Base-by-base conservation (phyloP, 2,329 filamentous ascomycete genomes). In the Plenodomus biglobosus region DNA sequence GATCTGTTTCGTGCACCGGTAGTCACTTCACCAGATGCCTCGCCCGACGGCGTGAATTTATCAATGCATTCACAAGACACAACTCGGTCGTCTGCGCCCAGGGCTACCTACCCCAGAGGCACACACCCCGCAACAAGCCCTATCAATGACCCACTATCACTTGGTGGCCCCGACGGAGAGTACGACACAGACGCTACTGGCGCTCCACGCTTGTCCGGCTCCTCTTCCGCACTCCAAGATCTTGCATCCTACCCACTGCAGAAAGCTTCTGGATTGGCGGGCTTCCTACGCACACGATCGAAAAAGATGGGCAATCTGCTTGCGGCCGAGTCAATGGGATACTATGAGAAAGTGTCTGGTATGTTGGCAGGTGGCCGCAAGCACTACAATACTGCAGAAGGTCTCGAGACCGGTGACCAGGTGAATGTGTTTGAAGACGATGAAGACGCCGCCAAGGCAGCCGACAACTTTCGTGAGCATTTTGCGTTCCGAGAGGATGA, bases 291-390 rank as follows among this genome's bases (percentile, higher is more conserved):
- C 64, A 86, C 81, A 46, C 85, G 88, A 18, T 87, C 90, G 18
- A 88, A 88, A 58, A 84, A 85, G 27, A 89, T 97, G 85, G 90
- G 89, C 51, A 89, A 79, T 21, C 75, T 95, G 8, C 75, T 97
- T 38, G 89, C 92, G 6, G 90, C 87, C 0, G 92, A 96, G 69
- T 95, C 92, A 0, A 95, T 96, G 85, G 91, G 90, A 1, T 97
- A 97, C 66, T 87, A 96, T 24, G 92, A 95, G 66, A 97, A 96
- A 71, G 92, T 97, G 0, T 95, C 92, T 0, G 92, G 91, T 32
- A 97, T 97, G 88, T 94, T 94, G 85, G 89, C 91, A 58, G 94
- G 94, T 27, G 90, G 90, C 11, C 86, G 87, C 61, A 91, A 87
- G 62, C 92, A 97, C 71, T 99, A 97, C 63, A 85, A 87, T 41